Conservation (phyloP, 225 moss, liverwort and hornwort genomes). For the Pseudoscleropodium purum region DNA sequence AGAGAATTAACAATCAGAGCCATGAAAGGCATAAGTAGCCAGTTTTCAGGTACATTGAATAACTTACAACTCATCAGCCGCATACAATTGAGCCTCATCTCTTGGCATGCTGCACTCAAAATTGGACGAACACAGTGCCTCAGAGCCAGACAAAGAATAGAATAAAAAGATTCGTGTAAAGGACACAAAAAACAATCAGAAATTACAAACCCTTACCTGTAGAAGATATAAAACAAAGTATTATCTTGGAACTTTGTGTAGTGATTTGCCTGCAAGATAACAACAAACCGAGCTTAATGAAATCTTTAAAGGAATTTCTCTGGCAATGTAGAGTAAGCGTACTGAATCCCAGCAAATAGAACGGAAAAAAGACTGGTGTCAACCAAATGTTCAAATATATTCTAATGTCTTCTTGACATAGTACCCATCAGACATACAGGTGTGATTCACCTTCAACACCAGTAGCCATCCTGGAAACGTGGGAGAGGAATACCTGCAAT, state of each 20-base stretch:
- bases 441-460: neutral
- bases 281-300: neutral
- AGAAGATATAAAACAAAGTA: conserved; percentile 98
- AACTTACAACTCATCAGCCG: conserved; percentile 78
- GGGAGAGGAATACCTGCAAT: conserved; percentile 58
- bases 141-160: neutral
- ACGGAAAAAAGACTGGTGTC: neutral
- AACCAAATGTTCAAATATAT: neutral
- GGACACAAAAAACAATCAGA: neutral
- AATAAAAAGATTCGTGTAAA: neutral
- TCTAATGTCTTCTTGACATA: neutral
- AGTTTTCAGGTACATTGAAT: neutral
- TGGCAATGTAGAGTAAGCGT: neutral
- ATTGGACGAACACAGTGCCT: neutral
- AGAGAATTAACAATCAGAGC: neutral
- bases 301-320: neutral
- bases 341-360: neutral
- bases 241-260: conserved; percentile 91
- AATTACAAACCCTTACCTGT: conserved; percentile 46
- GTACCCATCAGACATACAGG: neutral
- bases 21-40: neutral
- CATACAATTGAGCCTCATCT: conserved; percentile 92
- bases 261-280: conserved; percentile 59
- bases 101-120: conserved; percentile 87
- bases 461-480: neutral